Evolutionary conservation across 1,139 yeast species (phyloP).

Genomic region (Saccharomyces hybrid): DNA sequence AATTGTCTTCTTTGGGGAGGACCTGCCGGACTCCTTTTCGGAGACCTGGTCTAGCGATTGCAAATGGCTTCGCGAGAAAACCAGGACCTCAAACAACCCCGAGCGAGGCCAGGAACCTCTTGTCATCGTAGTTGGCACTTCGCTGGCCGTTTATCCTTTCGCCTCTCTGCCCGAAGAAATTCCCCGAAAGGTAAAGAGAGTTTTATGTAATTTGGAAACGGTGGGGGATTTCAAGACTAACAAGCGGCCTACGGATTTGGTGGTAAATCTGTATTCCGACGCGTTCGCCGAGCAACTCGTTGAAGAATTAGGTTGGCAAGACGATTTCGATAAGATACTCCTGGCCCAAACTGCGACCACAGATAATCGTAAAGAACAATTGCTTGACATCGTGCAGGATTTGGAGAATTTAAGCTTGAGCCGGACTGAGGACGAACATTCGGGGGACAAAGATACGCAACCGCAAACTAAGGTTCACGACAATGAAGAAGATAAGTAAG

Average conservation of each 20-base stretch:
- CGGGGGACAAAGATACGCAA: neutral
- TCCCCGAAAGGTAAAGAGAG: conserved; percentile 42
- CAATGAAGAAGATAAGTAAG: neutral
- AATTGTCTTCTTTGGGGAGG: conserved; percentile 88
- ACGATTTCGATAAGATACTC: conserved; percentile 40
- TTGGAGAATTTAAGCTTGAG: conserved; percentile 9
- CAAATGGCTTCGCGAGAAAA: conserved; percentile 10
- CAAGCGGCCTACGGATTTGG: conserved; percentile 50
- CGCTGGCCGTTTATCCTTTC: conserved; percentile 83
- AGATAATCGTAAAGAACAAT: conserved; percentile 16
- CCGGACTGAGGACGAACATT: neutral
- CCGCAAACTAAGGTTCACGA: neutral
- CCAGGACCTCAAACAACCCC: conserved; percentile 15
- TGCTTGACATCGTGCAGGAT: conserved; percentile 15
- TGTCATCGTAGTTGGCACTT: conserved; percentile 87
- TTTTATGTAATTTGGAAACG: conserved; percentile 61
- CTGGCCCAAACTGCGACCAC: conserved; percentile 12
- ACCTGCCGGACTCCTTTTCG: conserved; percentile 63
- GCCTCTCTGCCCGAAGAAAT: conserved; percentile 72
- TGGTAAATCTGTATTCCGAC: conserved; percentile 60
- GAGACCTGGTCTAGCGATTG: conserved; percentile 59
- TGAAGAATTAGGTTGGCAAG: conserved; percentile 55
- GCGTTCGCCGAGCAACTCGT: conserved; percentile 48
- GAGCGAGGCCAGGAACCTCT: conserved; percentile 43
- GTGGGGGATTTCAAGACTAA: conserved; percentile 63